phyloP scores from a whole-genome alignment of 257 asterid genomes.

The Primulina eburnea region DNA sequence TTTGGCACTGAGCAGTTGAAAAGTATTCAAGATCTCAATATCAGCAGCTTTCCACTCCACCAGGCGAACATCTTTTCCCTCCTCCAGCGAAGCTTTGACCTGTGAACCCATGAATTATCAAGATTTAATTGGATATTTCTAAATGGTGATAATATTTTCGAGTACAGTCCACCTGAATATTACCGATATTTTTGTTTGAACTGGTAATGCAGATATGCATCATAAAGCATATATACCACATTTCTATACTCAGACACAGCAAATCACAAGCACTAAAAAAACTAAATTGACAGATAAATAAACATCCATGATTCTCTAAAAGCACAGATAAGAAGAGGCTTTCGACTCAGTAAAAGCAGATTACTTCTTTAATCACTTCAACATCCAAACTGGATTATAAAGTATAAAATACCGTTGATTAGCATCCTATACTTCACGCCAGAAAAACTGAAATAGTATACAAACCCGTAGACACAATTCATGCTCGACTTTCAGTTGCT shows the following conservation, averaged over 20 bases:
- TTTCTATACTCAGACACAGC: slow-evolving; percentile 11
- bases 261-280: neutral
- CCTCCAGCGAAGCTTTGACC: slow-evolving; percentile 69
- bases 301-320: neutral
- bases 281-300: neutral
- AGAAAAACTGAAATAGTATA: slow-evolving; percentile 10
- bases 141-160: slow-evolving; percentile 1
- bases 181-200: slow-evolving; percentile 2
- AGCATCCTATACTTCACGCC: neutral
- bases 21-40: slow-evolving; percentile 80
- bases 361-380: neutral
- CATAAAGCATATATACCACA: slow-evolving; percentile 8
- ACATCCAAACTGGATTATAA: neutral
- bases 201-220: slow-evolving; percentile 1
- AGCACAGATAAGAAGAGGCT: neutral
- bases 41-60: slow-evolving; percentile 99
- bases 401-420: neutral
- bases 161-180: neutral
- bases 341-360: neutral
- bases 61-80: slow-evolving; percentile 82
- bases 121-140: slow-evolving; percentile 21
- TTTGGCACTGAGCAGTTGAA: slow-evolving; percentile 94
- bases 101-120: slow-evolving; percentile 32
- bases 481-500: slow-evolving; percentile 86
- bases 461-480: slow-evolving; percentile 80